These are phyloP conservation scores for Sanguinoderma infundibulare DNA, from an alignment of 1,284 basidiomycete genomes.

Conservation along the genomic window DNA sequence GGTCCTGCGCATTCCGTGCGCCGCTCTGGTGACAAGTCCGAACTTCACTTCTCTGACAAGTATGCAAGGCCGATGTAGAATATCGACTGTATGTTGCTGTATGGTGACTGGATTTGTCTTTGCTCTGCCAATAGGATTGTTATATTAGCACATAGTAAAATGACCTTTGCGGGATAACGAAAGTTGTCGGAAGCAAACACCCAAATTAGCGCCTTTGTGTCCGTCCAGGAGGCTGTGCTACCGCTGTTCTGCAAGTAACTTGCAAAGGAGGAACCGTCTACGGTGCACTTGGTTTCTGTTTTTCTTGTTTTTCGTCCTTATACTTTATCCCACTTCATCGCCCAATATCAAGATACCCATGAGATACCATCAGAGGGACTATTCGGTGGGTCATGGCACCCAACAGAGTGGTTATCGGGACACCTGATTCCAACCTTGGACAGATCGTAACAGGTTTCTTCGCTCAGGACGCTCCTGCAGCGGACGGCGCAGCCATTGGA, in stretches of 20 bases:
- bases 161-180: too few relatives aligned
- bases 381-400: not conserved
- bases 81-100: too few relatives aligned
- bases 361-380: not conserved
- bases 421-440: not conserved
- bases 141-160: too few relatives aligned
- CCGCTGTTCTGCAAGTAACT: not conserved
- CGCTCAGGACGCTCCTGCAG: conserved; percentile 34
- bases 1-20: too few relatives aligned
- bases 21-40: too few relatives aligned
- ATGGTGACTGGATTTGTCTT: too few relatives aligned
- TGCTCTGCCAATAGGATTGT: too few relatives aligned
- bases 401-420: not conserved
- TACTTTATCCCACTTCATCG: not conserved
- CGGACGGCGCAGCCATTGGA: conserved; percentile 28
- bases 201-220: too few relatives aligned
- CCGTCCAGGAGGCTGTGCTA: too few relatives aligned
- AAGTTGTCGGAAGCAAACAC: too few relatives aligned
- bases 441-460: conserved; percentile 40
- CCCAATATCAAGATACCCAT: not conserved
- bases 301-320: not conserved
- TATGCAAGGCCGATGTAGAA: too few relatives aligned
- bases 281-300: not conserved
- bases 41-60: too few relatives aligned
- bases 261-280: not conserved